Base-by-base conservation (phyloP, 495 filamentous ascomycete species). In the Hyaloscypha finlandica region DNA sequence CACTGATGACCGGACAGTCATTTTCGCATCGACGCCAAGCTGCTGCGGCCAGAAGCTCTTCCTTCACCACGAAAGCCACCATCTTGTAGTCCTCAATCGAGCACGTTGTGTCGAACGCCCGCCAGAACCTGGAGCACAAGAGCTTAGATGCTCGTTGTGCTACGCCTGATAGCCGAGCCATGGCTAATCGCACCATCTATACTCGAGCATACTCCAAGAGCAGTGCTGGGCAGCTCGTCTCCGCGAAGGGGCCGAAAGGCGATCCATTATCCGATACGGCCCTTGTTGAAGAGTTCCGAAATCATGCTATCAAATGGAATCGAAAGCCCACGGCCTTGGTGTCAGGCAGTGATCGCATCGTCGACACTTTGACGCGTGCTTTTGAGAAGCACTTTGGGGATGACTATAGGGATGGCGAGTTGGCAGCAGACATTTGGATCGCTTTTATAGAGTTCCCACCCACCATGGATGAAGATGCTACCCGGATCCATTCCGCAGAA, bases 361-460 rank as follows among this genome's bases (percentile, higher is more conserved):
- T 67, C 14, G 66, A 68, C 16, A 64, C 60, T 33, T 59, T 68
- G 53, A 57, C 32, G 31, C 60, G 60, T 55, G 66, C 66, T 51
- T 64, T 68, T 64, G 61, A 68, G 33, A 68, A 68, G 52, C 59
- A 53, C 57, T 68, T 58, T 64, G 25, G 37, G 60, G 60, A 64
- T 42, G 54, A 53, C 57, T 68, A 63, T 64, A 8, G 37, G 60
- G 60, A 64, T 42, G 54, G 35, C 66, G 61, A 68, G 66, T 33
- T 53, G 60, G 2, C 58, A 56, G 66, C 59, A 57, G 59, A 64
- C 39, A 68, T 68, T 59, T 64, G 66, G 66, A 64, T 68, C 66
- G 66, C 61, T 59, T 68, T 68, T 29, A 68, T 68, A 20, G 30
- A 63, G 42, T 55, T 68, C 51, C 52, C 58, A 61, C 32, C 58